Percentiles rank a stretch among this genome's conserved stretches.
Evolutionary conservation across 2,329 filamentous ascomycete genomes (phyloP).

Genomic region (Diplodia seriata): DNA sequence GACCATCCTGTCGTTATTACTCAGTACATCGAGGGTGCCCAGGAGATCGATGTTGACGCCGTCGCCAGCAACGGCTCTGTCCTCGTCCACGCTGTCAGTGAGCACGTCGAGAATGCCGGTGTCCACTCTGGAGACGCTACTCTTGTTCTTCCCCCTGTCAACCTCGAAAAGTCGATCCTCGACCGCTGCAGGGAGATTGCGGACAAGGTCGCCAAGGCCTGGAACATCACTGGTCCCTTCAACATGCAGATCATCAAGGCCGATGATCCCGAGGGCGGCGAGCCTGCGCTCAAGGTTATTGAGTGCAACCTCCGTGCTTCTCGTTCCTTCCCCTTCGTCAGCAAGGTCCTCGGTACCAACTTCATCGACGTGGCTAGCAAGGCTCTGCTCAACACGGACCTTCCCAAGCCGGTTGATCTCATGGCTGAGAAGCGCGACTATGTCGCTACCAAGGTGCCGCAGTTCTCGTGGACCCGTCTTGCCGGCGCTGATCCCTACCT

Average conservation of each 20-base stretch:
- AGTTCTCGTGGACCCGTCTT: constrained; percentile 98
- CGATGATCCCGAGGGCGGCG: constrained; percentile 74
- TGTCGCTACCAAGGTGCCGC: constrained; percentile 94
- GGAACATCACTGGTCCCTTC: constrained; percentile 97
- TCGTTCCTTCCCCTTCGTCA: constrained; percentile 97
- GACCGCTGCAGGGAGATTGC: constrained; percentile 93
- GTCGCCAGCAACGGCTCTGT: constrained; percentile 87
- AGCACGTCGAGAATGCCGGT: constrained; percentile 96
- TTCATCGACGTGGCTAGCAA: constrained; percentile 96
- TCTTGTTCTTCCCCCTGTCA: constrained; percentile 84
- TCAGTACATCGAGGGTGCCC: constrained; percentile 95
- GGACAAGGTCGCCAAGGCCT: constrained; percentile 93
- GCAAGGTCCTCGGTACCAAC: constrained; percentile 94
- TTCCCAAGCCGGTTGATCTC: constrained; percentile 83
- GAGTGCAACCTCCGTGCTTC: constrained; percentile 98
- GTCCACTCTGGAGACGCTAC: constrained; percentile 98
- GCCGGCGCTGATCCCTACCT: constrained; percentile 97
- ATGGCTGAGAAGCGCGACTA: constrained; percentile 92
- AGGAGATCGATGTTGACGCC: constrained; percentile 96
- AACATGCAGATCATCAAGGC: constrained; percentile 99
- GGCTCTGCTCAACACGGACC: constrained; percentile 83
- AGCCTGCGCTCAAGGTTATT: constrained; percentile 88
- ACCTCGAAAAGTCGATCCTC: constrained; percentile 78
- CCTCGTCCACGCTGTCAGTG: constrained; percentile 88
- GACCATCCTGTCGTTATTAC: constrained; percentile 98